Base-by-base conservation (phyloP, 805 yeast species). In the Blastobotrys chiropterorum region DNA sequence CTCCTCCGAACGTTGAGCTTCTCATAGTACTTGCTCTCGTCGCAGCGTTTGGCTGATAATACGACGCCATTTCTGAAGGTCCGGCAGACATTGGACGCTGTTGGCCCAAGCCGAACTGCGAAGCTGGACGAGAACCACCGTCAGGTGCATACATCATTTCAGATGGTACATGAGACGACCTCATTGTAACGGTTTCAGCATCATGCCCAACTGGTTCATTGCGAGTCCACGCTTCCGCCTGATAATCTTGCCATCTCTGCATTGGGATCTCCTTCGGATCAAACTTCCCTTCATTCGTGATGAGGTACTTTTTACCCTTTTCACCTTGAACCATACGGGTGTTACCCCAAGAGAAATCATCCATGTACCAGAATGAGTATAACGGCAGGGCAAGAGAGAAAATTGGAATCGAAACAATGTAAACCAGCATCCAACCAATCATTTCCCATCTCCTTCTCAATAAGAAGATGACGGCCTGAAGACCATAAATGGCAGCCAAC, bases 331-430 rank as follows among this genome's bases (percentile, higher is more conserved):
- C 79, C 43, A 76, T 70, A 62, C 85, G 75, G 15, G 85, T 80
- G 59, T 76, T 81, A 58, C 85, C 85, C 85, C 85, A 80, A 56
- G 81, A 75, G 69, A 80, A 80, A 66, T 80, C 85, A 60, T 80
- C 85, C 73, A 80, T 81, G 61, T 78, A 74, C 85, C 85, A 80
- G 67, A 71, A 80, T 0, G 85, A 72, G 61, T 80, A 80, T 22
- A 73, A 58, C 3, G 85, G 85, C 47, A 80, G 70, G 7, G 77
- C 79, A 54, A 81, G 71, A 56, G 81, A 76, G 77, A 81, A 80
- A 44, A 80, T 66, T 13, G 85, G 85, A 56, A 81, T 72, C 3
- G 84, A 84, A 22, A 78, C 39, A 49, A 80, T 67, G 61, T 80
- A 80, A 47, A 80, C 72, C 54, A 81, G 62, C 71, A 79, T 80